phyloP scores from a whole-genome alignment of 345 rosid species.

The Ricinus communis region DNA sequence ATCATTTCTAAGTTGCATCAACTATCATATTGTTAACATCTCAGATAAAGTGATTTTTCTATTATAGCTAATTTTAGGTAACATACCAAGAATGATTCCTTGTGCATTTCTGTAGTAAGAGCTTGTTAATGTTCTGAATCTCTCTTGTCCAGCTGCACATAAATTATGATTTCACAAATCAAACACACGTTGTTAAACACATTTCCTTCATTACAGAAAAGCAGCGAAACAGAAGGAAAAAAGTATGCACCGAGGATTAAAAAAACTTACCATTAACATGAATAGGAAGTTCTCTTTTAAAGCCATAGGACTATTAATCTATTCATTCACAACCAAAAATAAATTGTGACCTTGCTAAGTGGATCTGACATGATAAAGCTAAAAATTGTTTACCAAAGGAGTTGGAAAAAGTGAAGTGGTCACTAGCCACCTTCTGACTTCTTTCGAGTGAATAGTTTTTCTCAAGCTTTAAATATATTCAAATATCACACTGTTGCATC shows the following conservation, averaged over 20 bases:
- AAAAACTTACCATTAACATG: neutral
- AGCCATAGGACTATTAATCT: neutral
- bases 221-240: neutral
- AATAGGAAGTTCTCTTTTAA: neutral
- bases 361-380: conserved; percentile 1
- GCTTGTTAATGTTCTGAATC: conserved; percentile 87
- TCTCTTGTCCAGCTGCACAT: conserved; percentile 95
- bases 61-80: no score
- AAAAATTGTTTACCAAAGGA: neutral
- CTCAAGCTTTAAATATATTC: neutral
- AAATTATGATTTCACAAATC: neutral
- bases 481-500: conserved; percentile 18
- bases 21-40: conserved; percentile 2
- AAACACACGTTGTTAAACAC: neutral
- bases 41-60: conserved; percentile 14
- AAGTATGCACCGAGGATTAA: neutral
- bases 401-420: conserved; percentile 10
- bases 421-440: neutral
- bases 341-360: neutral
- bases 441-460: neutral
- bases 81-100: conserved; percentile 88
- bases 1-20: neutral
- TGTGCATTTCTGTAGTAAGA: conserved; percentile 94
- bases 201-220: neutral
- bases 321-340: neutral